Conservation (phyloP, 129 eudicot species). For the Silybum marianum region DNA sequence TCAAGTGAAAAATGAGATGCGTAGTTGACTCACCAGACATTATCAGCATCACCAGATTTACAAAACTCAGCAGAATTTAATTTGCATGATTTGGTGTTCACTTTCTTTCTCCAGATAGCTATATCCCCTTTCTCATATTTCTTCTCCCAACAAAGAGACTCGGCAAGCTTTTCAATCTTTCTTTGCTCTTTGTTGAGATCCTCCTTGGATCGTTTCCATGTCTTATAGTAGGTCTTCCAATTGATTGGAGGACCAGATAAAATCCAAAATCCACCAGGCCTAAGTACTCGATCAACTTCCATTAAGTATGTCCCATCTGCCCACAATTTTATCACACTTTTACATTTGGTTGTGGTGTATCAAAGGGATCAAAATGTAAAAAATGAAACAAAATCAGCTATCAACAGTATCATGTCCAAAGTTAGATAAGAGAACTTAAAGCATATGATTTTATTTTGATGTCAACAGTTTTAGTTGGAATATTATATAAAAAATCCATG, state of each 20-base stretch:
- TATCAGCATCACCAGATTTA: slow-evolving; percentile 54
- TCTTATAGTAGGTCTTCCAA: slow-evolving; percentile 64
- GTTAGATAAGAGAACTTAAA: not conserved
- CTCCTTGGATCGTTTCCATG: slow-evolving; percentile 69
- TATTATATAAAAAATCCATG: not conserved
- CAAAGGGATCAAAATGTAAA: not conserved
- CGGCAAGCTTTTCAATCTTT: slow-evolving; percentile 69
- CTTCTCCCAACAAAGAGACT: slow-evolving; percentile 77
- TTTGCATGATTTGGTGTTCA: slow-evolving; percentile 52
- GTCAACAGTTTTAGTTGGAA: not conserved
- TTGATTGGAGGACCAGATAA: slow-evolving; percentile 83
- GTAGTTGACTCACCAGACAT: slow-evolving; percentile 56
- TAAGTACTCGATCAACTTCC: slow-evolving; percentile 81
- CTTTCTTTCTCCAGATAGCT: slow-evolving; percentile 64
- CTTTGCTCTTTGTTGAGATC: slow-evolving; percentile 63
- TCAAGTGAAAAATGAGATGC: not conserved
- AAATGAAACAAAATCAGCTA: not conserved
- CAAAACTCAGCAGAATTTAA: slow-evolving; percentile 43
- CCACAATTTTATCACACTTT: not conserved
- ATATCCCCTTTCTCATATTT: slow-evolving; percentile 77
- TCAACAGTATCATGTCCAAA: not conserved
- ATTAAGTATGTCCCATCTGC: slow-evolving; percentile 69
- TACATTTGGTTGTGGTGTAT: not conserved
- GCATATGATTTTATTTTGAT: not conserved
- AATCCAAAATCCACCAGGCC: slow-evolving; percentile 84